Base-by-base conservation (phyloP, 2,329 filamentous ascomycete species). In the Epichloe bromicola region DNA sequence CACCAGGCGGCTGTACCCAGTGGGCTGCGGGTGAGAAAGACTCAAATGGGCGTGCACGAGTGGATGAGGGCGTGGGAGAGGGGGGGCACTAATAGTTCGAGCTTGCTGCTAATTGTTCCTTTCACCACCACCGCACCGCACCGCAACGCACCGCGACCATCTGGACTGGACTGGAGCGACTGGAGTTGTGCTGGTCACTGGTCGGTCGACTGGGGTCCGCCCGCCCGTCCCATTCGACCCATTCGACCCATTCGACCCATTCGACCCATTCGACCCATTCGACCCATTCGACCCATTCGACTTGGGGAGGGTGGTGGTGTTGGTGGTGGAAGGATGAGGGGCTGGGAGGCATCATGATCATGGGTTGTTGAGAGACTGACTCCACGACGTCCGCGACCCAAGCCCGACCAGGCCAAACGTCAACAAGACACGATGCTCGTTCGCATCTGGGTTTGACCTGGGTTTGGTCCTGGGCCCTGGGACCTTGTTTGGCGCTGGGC, bases 351-450 rank as follows among this genome's bases (percentile, higher is more conserved):
- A 11, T 39, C 14, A 38, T 17, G 45, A 11, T 17, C 19, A 38
- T 17, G 45, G 46, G 46, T 10, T 26, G 37, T 10, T 17, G 38
- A 39, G 46, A 41, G 33, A 26, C 20, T 23, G 20, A 48, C 37
- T 36, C 37, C 37, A 41, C 46, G 46, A 48, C 36, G n/a, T 39
- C 46, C 26, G 38, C 15, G 46, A 26, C 45, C 45, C 36, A 48
- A 48, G 20, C 46, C 38, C 49, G 14, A 42, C 44, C 37, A n/a
- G 43, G 49, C 17, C 43, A 45, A 48, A 45, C 23, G 46, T 45
- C 45, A 48, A n/a, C n/a, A n/a, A n/a, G 40, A 44, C 49, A 48
- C 45, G 34, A 51, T 43, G 36, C 38, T 20, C 37, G 37, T 41
- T 43, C 34, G 12, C 43, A 44, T 40, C 26, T 50, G 49, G 44